Evolutionary conservation across 495 filamentous ascomycete species (phyloP).

Genomic region (Xylaria telfairii): DNA sequence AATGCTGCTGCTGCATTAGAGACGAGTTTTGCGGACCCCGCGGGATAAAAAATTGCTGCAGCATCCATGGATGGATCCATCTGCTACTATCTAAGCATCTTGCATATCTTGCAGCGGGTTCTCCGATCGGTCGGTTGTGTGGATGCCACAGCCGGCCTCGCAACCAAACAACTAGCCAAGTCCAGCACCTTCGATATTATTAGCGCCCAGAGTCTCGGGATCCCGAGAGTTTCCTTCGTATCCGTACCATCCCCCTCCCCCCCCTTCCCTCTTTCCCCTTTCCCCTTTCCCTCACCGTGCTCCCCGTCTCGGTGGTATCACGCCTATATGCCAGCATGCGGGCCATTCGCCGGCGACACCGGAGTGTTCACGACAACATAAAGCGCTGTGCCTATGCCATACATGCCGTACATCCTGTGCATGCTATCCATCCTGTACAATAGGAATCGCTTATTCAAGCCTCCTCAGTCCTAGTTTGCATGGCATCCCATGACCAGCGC

Average conservation of each 20-base stretch:
- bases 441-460: neutral
- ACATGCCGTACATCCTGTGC: neutral
- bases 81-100: too few relatives aligned
- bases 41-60: neutral
- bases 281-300: neutral
- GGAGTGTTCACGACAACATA: neutral
- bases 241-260: too few relatives aligned
- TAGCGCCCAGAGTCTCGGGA: constrained; percentile 21
- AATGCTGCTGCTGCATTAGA: neutral
- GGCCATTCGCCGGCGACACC: constrained; percentile 6
- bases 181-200: neutral
- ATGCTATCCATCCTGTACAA: neutral
- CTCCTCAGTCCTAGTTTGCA: neutral
- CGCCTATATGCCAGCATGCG: neutral
- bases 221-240: neutral
- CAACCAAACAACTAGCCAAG: constrained; percentile 12
- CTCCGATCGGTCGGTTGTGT: constrained; percentile 19
- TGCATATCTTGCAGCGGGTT: constrained; percentile 18
- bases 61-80: neutral
- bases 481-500: constrained; percentile 1
- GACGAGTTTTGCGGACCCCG: constrained; percentile 3
- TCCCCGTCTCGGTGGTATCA: neutral
- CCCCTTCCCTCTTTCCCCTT: neutral
- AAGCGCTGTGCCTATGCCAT: neutral
- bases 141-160: neutral